Percentiles rank a stretch among this genome's conserved stretches.
phyloP scores from a whole-genome alignment of 192 early-diverging fungal genomes.

The Glomus cerebriforme region DNA sequence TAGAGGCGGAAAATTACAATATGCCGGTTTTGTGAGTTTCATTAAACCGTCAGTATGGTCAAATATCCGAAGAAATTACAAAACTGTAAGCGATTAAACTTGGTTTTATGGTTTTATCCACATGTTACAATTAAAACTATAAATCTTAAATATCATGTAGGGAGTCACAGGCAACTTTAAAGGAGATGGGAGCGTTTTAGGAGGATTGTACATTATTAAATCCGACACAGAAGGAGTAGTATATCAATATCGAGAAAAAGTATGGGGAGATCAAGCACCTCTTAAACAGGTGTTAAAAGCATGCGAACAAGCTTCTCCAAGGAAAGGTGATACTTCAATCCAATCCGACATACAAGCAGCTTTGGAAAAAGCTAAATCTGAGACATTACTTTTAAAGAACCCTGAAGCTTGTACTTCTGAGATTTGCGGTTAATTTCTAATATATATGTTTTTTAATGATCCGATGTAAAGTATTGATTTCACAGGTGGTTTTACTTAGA shows the following conservation, averaged over 20 bases:
- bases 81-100: conserved; percentile 5
- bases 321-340: neutral
- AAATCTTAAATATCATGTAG: conserved; percentile 29
- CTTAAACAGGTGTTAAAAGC: conserved; percentile 40
- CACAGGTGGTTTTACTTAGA: too few species aligned
- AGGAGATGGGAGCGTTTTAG: conserved; percentile 50
- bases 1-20: conserved; percentile 39
- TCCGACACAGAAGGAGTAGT: conserved; percentile 37
- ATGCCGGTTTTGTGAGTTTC: conserved; percentile 36
- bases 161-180: conserved; percentile 48
- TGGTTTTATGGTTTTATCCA: neutral
- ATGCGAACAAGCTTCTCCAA: conserved; percentile 31
- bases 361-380: neutral
- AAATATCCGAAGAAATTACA: conserved; percentile 16
- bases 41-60: conserved; percentile 40
- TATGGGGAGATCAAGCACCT: conserved; percentile 49
- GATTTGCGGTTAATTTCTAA: too few species aligned
- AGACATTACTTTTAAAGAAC: too few species aligned
- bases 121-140: too few species aligned
- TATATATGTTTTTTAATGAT: too few species aligned
- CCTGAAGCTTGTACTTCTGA: too few species aligned
- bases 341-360: neutral
- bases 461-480: too few species aligned
- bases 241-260: conserved; percentile 49
- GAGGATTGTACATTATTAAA: conserved; percentile 44